These are phyloP conservation scores for Salix koriyanagi DNA, from an alignment of 345 rosid species.

Conservation along the genomic window DNA sequence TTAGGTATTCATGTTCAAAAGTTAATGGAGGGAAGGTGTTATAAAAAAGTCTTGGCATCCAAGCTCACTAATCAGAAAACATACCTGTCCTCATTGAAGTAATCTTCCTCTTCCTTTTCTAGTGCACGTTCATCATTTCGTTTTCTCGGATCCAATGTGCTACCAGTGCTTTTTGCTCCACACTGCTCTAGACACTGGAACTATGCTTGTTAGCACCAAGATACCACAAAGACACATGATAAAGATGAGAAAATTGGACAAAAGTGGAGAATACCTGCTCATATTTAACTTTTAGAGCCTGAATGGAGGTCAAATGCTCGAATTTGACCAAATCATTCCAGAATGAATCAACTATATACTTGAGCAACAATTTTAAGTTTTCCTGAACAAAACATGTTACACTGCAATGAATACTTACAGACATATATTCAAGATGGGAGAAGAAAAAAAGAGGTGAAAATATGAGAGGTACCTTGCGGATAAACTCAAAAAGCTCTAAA, in stretches of 20 bases:
- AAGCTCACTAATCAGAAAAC: neutral
- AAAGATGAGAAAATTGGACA: slow-evolving; percentile 7
- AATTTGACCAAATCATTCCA: slow-evolving; percentile 71
- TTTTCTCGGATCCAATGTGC: slow-evolving; percentile 55
- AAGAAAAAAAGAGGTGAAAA: neutral
- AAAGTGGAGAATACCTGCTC: slow-evolving; percentile 54
- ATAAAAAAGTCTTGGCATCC: neutral
- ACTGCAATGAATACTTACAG: slow-evolving; percentile 13
- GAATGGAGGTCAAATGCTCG: slow-evolving; percentile 53
- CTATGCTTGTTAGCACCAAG: slow-evolving; percentile 18
- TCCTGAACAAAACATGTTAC: slow-evolving; percentile 49
- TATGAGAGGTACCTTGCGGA: slow-evolving; percentile 62
- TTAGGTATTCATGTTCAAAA: slow-evolving; percentile 22
- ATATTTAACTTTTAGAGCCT: slow-evolving; percentile 61
- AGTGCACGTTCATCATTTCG: slow-evolving; percentile 80
- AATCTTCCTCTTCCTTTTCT: slow-evolving; percentile 98
- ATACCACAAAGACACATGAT: neutral
- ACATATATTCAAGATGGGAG: slow-evolving; percentile 8
- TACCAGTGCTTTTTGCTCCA: slow-evolving; percentile 48
- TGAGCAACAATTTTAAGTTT: slow-evolving; percentile 68
- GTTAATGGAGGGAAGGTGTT: neutral
- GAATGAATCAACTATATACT: slow-evolving; percentile 72
- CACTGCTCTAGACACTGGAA: slow-evolving; percentile 76
- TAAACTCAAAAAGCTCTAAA: slow-evolving; percentile 86
- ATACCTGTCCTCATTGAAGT: slow-evolving; percentile 94